Evolutionary conservation across 352 stramenopile genomes (phyloP).

Genomic region (Globisporangium ultimum): DNA sequence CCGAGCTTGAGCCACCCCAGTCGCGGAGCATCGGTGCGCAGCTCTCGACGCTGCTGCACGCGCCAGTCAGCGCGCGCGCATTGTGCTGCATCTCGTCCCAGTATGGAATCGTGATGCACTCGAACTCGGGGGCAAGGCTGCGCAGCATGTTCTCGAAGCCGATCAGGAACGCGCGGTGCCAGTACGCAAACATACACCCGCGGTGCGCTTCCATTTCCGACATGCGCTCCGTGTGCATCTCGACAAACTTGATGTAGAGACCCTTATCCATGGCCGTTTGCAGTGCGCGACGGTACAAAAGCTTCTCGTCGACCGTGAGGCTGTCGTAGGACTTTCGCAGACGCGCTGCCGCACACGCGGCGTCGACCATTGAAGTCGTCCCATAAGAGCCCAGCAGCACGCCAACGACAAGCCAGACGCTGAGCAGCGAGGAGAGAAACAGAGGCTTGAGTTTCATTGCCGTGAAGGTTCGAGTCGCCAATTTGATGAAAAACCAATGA

Average conservation of each 20-base stretch:
- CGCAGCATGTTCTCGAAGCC: constrained; percentile 78
- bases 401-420: not conserved
- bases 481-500: no score
- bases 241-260: constrained; percentile 48
- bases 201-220: constrained; percentile 48
- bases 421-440: not conserved
- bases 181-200: constrained; percentile 73
- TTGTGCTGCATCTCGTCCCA: constrained; percentile 47
- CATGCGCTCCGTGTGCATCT: constrained; percentile 46
- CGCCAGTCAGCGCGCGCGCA: constrained; percentile 13
- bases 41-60: constrained; percentile 27
- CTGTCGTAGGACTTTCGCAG: constrained; percentile 50
- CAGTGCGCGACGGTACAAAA: constrained; percentile 30
- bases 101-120: constrained; percentile 59
- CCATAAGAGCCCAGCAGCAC: not conserved
- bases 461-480: no score
- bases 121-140: constrained; percentile 28
- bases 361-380: not conserved
- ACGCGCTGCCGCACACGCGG: constrained; percentile 13
- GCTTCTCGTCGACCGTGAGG: constrained; percentile 32
- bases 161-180: constrained; percentile 59
- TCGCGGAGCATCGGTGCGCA: constrained; percentile 36
- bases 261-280: constrained; percentile 34
- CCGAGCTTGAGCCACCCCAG: constrained; percentile 25
- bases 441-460: no score